These are phyloP conservation scores for Yamadazyma takamatsuzukensis DNA, from an alignment of 805 yeast species.

Conservation along the genomic window DNA sequence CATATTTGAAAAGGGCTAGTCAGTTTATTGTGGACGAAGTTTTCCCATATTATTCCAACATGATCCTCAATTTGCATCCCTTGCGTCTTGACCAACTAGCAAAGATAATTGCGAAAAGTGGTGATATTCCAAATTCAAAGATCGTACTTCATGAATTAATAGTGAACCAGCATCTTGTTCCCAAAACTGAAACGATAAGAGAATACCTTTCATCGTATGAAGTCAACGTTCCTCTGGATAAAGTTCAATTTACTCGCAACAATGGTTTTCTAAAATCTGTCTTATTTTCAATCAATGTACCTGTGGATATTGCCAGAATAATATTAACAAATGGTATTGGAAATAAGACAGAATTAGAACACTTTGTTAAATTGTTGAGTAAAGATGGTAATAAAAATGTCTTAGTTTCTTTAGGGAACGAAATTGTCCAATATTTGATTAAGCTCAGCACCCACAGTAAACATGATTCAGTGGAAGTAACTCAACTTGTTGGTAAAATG, in stretches of 20 bases:
- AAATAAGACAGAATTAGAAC: conserved; percentile 8
- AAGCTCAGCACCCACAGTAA: not conserved
- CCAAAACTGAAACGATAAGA: conserved; percentile 5
- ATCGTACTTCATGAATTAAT: conserved; percentile 3
- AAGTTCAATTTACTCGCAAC: conserved; percentile 8
- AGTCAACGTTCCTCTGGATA: not conserved
- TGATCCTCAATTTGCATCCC: conserved; percentile 4
- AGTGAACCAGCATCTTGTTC: conserved; percentile 1
- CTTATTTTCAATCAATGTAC: conserved; percentile 3
- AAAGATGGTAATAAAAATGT: conserved; percentile 2
- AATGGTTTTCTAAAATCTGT: conserved; percentile 8
- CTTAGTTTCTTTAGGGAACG: conserved; percentile 12
- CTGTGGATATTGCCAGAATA: not conserved
- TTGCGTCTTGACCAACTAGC: conserved; percentile 1
- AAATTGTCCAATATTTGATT: conserved; percentile 17
- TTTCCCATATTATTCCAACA: not conserved
- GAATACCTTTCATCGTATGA: conserved; percentile 3
- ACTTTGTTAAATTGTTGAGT: conserved; percentile 5
- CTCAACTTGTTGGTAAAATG: not conserved
- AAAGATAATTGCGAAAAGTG: conserved; percentile 1
- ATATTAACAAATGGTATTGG: conserved; percentile 3
- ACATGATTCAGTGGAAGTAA: not conserved
- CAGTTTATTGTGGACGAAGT: conserved; percentile 1
- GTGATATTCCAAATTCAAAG: not conserved
- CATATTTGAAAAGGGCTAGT: not conserved